Base-by-base conservation (phyloP, 78 protist genomes). In the Cavenderia fasciculata region DNA sequence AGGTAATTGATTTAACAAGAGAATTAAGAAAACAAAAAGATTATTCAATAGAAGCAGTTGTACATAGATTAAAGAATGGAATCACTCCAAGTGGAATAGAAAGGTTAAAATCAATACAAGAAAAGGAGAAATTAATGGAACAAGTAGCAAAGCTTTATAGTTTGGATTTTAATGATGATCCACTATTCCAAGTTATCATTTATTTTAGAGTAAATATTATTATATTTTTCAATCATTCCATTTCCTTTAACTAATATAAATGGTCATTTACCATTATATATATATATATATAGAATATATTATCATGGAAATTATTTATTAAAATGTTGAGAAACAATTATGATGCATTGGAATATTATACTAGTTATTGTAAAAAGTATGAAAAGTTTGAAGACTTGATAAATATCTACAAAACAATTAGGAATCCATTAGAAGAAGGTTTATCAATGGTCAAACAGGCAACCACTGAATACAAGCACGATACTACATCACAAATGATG, bases 81-180 rank as follows among this genome's bases (percentile, higher is more conserved):
- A 43, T 68, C 11, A 66, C 72, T n/a, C 90, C 90, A 38, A 34
- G 69, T 8, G 90, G 90, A 21, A 82, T 82, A 1, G 90, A 82
- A 16, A 46, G 40, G 33, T 33, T 66, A 34, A 46, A 57, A 25
- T 69, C 90, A 10, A 31, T 82, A 21, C 66, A 68, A 65, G 90
- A 68, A 16, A 82, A 82, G 46, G 61, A 56, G 5, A 52, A 56
- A 56, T 38, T 82, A 14, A 29, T 82, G 21, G 31, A 27, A 12
- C 47, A 57, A 25, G 68, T 78, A 4, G 49, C 73, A 21, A 65
- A 62, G 44, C 21, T 56, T 2, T 69, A 82, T 43, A 57, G 57
- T 41, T 19, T 29, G 8, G 71, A 68, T 6, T 82, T 51, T 21
- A 40, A 82, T 47, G 90, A 82, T 12, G 33, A 43, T 16, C 63